Base-by-base conservation (phyloP, 176 grass and related monocot species). In the Oryza officinalis region DNA sequence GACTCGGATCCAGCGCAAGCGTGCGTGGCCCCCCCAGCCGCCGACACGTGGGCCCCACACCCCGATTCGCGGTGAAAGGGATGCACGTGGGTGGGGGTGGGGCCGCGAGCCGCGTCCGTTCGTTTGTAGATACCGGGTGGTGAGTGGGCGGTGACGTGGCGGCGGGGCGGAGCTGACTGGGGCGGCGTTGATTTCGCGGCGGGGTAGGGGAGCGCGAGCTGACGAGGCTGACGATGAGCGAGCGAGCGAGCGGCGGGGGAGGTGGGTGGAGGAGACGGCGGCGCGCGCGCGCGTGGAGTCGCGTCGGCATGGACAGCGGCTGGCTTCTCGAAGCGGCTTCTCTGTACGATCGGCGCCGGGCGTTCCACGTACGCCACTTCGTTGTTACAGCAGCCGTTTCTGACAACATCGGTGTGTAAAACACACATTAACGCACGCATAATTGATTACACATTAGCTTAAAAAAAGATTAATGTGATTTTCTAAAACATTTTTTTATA, bases 1-100 rank as follows among this genome's bases (percentile, higher is more conserved):
- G 88, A 90, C 84, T 90, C 79, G 88, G 88, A 90, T 86, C 88
- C 88, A 43, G 41, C 25, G 80, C 52, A 30, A 10, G 69, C 70
- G 8, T 23, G 27, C 66, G 32, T 45, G 35, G 33, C 33, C 63
- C 23, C 7, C 1, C 7, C 0, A 0, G 1, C 44, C 35, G 10
- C 49, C 38, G 76, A 54, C 49, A 54, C 1, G 49, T 2, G 49
- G 49, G 49, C 0, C 49, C 49, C 49, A 18, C 49, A 32, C 31
- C 2, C 3, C 4, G 31, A 32, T 4, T 4, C 3, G 31, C 31
- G 31, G 31, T 4, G 4, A 32, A 32, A n/a, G n/a, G n/a, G 31
- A 32, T 32, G 2, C 45, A 4, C 45, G 33, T 35, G 33, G 47
- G 47, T 4, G 31, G 2, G 31, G 31, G 46, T 6, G 65, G 49